Conservation (phyloP, 805 yeast species). For the Spathaspora hagerdaliae region DNA sequence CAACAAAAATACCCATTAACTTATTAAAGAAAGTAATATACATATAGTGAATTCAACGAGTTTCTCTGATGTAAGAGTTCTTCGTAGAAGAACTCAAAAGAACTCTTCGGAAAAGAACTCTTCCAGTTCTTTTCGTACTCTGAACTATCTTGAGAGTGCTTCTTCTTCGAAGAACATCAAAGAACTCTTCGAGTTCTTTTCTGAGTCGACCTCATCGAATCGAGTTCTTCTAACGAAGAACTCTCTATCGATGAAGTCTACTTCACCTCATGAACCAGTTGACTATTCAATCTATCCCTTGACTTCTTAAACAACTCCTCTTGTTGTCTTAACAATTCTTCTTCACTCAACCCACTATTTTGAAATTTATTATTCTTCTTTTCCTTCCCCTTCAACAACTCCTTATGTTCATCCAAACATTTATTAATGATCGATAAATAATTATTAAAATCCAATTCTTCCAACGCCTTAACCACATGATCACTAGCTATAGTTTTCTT, state of each 20-base stretch:
- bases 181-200: too few relatives aligned
- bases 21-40: too few relatives aligned
- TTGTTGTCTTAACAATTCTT: conserved; percentile 86
- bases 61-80: too few relatives aligned
- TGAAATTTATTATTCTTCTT: conserved; percentile 90
- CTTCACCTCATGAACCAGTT: background rate
- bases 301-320: conserved; percentile 85
- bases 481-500: conserved; percentile 96
- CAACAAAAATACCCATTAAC: too few relatives aligned
- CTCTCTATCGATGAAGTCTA: background rate
- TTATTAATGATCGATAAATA: conserved; percentile 80
- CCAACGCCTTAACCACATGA: conserved; percentile 86
- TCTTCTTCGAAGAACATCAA: too few relatives aligned
- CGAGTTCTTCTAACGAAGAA: background rate
- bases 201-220: too few relatives aligned
- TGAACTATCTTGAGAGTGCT: too few relatives aligned
- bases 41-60: too few relatives aligned
- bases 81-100: too few relatives aligned
- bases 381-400: conserved; percentile 81
- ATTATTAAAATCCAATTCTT: conserved; percentile 80
- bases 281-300: conserved; percentile 55
- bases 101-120: too few relatives aligned
- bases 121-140: too few relatives aligned
- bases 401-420: conserved; percentile 82
- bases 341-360: conserved; percentile 87